These are phyloP conservation scores for Candida silvatica DNA, from an alignment of 805 yeast species.

Conservation along the genomic window DNA sequence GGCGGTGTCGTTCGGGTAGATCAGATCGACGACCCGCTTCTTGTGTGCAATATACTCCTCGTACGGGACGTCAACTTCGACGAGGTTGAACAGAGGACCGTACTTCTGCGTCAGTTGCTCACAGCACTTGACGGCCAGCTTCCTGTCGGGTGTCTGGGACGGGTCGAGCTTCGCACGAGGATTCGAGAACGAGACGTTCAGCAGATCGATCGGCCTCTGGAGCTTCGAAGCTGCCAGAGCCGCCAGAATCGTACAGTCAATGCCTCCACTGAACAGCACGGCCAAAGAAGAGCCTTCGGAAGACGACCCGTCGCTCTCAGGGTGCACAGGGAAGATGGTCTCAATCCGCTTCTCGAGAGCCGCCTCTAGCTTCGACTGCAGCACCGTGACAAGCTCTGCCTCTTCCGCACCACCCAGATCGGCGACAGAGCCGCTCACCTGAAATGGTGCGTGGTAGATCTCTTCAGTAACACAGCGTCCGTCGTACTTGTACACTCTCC, in stretches of 20 bases:
- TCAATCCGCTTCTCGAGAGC: slow-evolving; percentile 44
- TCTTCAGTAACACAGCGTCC: no score
- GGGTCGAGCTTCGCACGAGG: slow-evolving; percentile 62
- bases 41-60: slow-evolving; percentile 48
- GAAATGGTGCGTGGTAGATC: not conserved
- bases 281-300: slow-evolving; percentile 34
- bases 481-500: slow-evolving; percentile 37
- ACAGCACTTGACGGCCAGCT: slow-evolving; percentile 61
- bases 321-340: slow-evolving; percentile 51
- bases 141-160: slow-evolving; percentile 77
- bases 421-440: not conserved
- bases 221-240: slow-evolving; percentile 26
- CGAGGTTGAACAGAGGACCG: slow-evolving; percentile 36
- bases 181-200: slow-evolving; percentile 90
- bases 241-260: slow-evolving; percentile 84
- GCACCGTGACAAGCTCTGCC: slow-evolving; percentile 5
- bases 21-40: slow-evolving; percentile 49
- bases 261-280: slow-evolving; percentile 86
- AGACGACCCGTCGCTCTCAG: no score
- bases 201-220: slow-evolving; percentile 45
- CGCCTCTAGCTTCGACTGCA: slow-evolving; percentile 23
- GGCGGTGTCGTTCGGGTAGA: slow-evolving; percentile 80
- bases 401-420: not conserved
- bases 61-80: slow-evolving; percentile 70
- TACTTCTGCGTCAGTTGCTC: slow-evolving; percentile 35